Evolutionary conservation across 768 basidiomycete species (phyloP).

Genomic region (Wakefieldia striispora): DNA sequence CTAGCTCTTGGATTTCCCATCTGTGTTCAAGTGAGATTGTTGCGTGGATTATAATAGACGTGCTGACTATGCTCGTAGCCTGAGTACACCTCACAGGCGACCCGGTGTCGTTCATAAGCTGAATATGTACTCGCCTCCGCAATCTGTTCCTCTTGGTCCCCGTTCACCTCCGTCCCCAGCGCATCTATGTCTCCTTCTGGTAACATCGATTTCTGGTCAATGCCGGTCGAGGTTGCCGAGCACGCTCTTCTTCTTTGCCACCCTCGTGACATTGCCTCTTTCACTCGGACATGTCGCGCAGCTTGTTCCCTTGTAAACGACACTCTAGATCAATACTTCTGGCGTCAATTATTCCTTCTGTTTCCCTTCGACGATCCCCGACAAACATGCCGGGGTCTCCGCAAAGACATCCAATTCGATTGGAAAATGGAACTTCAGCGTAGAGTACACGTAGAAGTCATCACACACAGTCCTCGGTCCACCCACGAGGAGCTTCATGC

Average conservation of each 20-base stretch:
- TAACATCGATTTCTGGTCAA: conserved; percentile 13
- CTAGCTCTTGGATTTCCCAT: too few relatives aligned
- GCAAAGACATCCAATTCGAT: conserved; percentile 18
- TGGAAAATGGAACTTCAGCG: conserved; percentile 40
- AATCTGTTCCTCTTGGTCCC: too few relatives aligned
- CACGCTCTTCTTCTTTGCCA: conserved; percentile 54
- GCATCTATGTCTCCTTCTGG: conserved; percentile 2
- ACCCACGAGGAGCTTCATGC: conserved; percentile 27
- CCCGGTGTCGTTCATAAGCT: too few relatives aligned
- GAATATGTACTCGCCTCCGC: too few relatives aligned
- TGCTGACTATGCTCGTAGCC: too few relatives aligned
- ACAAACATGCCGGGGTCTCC: conserved; percentile 17
- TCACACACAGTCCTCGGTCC: conserved; percentile 20
- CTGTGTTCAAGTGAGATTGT: too few relatives aligned
- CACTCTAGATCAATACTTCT: conserved; percentile 56
- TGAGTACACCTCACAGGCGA: too few relatives aligned
- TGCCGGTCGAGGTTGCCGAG: conserved; percentile 57
- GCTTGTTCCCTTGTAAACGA: conserved; percentile 50
- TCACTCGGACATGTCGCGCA: conserved; percentile 52
- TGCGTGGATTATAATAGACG: too few relatives aligned
- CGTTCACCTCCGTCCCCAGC: background rate
- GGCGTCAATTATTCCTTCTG: conserved; percentile 62
- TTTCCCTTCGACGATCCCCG: conserved; percentile 68
- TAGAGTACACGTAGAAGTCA: conserved; percentile 42
- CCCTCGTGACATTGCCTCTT: conserved; percentile 56